Base-by-base conservation (phyloP, 768 basidiomycete species). In the Agaricus subrufescens region DNA sequence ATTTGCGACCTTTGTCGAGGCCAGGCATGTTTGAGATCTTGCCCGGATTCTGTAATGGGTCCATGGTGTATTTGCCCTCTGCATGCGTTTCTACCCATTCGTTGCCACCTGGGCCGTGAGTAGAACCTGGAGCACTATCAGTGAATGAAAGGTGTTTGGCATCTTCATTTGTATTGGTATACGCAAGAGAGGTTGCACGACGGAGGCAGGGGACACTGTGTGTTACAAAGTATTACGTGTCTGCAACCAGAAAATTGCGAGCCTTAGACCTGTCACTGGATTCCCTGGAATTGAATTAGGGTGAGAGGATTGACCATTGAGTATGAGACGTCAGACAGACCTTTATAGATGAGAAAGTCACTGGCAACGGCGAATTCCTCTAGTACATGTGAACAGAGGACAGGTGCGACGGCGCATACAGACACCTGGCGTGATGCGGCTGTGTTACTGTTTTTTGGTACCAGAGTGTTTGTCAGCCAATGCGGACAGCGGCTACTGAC, bases 21-120 rank as follows among this genome's bases (percentile, higher is more conserved):
- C 71, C 86, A 62, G 93, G 93, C 27, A 89, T 74, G 71, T 94
- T 94, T 15, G 91, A 92, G 65, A 95, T 95, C 65, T 94, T 93
- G 9, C 83, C 83, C 26, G 84, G 78, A 59, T 87, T 84, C 10
- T 74, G 75, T 2, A 78, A 77, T 4, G 79, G 77, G 60, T 85
- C 82, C 48, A 71, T 57, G 23, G 76, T 71, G 14, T 75, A 25
- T 62, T 81, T 81, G 61, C 91, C 83, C 3, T 89, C 89, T 0
- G 94, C 88, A 67, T 99, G 97, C 10, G 97, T 99, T 70, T 98
- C 94, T 19, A 98, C 97, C 97, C 97, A 99, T 62, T 98, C 95
- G 58, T 97, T 94, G 14, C 78, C 86, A 27, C 80, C 83, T 4
- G 75, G 79, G 14, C 50, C 71, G 14, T 27, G 27, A 5, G 77